Conservation (phyloP, 1,284 basidiomycete species). For the Boletus sp. region DNA sequence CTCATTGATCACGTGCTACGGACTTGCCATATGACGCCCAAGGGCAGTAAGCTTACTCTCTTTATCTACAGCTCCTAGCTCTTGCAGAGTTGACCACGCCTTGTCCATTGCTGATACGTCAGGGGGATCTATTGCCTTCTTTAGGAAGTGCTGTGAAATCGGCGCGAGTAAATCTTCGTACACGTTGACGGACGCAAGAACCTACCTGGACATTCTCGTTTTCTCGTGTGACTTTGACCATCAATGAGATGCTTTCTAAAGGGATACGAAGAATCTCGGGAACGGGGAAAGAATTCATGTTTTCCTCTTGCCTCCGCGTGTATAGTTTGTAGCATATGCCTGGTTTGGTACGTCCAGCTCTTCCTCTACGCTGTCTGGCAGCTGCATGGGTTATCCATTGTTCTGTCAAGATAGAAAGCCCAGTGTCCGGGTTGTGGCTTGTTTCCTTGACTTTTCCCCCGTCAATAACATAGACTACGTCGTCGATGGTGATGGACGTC, state of each 20-base stretch:
- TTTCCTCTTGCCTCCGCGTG: slow-evolving; percentile 68
- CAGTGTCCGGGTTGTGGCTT: slow-evolving; percentile 73
- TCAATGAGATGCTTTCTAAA: slow-evolving; percentile 78
- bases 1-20: neutral
- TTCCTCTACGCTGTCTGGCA: slow-evolving; percentile 80
- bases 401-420: slow-evolving; percentile 76
- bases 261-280: slow-evolving; percentile 92
- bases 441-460: slow-evolving; percentile 89
- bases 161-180: neutral
- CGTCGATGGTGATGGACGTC: slow-evolving; percentile 94
- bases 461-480: slow-evolving; percentile 84
- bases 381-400: slow-evolving; percentile 80
- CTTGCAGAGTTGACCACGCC: slow-evolving; percentile 71
- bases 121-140: slow-evolving; percentile 82
- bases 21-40: slow-evolving; percentile 72
- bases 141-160: slow-evolving; percentile 47
- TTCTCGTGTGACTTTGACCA: slow-evolving; percentile 80
- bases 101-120: slow-evolving; percentile 72
- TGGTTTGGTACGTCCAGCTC: slow-evolving; percentile 85
- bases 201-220: slow-evolving; percentile 74
- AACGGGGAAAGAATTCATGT: slow-evolving; percentile 70
- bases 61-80: slow-evolving; percentile 74
- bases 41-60: slow-evolving; percentile 74
- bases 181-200: neutral
- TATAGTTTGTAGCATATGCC: slow-evolving; percentile 86